Conservation (phyloP, 805 yeast species). For the Metschnikowia matae region DNA sequence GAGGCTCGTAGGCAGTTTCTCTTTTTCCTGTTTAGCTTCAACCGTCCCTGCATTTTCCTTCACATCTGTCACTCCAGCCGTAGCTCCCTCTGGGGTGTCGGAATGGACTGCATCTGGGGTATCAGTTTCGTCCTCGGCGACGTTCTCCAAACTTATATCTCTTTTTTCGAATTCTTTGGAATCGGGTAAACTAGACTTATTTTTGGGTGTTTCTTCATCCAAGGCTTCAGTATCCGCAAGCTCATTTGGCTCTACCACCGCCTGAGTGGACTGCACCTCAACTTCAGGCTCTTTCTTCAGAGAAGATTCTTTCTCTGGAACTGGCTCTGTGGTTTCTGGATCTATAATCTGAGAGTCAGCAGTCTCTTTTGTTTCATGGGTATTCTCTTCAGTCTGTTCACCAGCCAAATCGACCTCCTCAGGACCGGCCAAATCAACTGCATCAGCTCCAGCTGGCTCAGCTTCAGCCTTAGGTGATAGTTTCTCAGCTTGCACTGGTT, state of each 20-base stretch:
- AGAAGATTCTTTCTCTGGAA: background rate
- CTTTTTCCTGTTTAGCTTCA: conserved; percentile 9
- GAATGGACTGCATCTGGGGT: background rate
- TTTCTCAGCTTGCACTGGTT: background rate
- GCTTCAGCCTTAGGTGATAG: background rate
- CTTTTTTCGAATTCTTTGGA: background rate
- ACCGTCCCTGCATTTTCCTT: background rate
- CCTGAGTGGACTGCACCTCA: background rate
- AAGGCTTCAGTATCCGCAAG: conserved; percentile 11
- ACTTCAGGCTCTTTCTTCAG: background rate
- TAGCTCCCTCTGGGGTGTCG: background rate
- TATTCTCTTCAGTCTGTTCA: background rate
- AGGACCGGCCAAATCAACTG: background rate
- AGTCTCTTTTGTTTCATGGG: too few relatives aligned
- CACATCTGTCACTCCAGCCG: background rate
- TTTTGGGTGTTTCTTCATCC: background rate
- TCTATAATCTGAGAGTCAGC: background rate
- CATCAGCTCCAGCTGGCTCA: too few relatives aligned
- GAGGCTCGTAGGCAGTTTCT: conserved; percentile 11
- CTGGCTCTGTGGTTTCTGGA: conserved; percentile 2
- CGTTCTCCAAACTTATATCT: conserved; percentile 2
- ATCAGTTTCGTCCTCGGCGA: background rate
- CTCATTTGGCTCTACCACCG: background rate
- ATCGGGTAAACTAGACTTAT: background rate
- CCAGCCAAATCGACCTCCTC: background rate